Evolutionary conservation across 257 asterid genomes (phyloP), one percentile per base, ranked within the genome.

Genomic region (Scutellaria minor): DNA sequence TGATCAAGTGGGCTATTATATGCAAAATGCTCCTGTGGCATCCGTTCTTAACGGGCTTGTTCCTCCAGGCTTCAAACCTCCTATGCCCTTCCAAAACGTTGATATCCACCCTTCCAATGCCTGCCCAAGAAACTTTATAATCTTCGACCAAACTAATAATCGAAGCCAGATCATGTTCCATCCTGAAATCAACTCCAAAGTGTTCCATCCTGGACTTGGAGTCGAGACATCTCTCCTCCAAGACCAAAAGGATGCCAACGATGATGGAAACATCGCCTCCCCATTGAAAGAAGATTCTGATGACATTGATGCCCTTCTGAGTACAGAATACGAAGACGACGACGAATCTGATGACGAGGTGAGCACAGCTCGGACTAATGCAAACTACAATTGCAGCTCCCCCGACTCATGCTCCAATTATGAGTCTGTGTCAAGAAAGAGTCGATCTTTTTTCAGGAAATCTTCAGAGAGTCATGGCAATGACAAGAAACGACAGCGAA

Each of bases 301-400:
- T 45, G 97, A 88, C 72, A 89, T 92, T 22, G 87, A 92, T 81
- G 95, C 92, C 6, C 86, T 89, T 65, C 47, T 92, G 79, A 84
- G 93, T 68, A 64, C 81, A 41, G 96, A 88, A 56, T 73, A 75
- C 37, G 94, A 79, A 66, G 88, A 88, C 51, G 58, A 51, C 2
- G 87, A 79, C 24, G 85, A 80, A 47, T 68, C 63, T 6, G 81
- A 61, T 11, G 96, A 87, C 8, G 97, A 91, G 80, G 83, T 91
- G 75, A 91, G 97, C 84, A 91, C 97, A 8, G 96, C 95, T 14
- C 83, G 96, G 14, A 85, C 91, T 0, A 75, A 78, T 69, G 86
- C 82, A 35, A 54, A 57, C 51, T 80, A 75, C 22, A 86, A 78
- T 9, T 79, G 86, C 70, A 75, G 83, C 52, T 89, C 97, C 6